Evolutionary conservation across 345 rosid species (phyloP).

Genomic region (Bruguiera sexangula): DNA sequence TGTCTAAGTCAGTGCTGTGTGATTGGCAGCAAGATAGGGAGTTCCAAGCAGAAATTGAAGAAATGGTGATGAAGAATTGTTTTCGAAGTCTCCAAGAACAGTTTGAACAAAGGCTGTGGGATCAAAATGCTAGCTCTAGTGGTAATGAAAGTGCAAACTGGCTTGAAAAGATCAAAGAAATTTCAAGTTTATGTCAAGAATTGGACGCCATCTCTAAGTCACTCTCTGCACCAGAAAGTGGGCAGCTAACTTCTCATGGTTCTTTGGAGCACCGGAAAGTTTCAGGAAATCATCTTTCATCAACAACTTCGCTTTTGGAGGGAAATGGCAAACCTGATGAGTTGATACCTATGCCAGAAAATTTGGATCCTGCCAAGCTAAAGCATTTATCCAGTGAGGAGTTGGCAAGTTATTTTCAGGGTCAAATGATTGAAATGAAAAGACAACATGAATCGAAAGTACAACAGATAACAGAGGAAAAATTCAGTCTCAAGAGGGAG

Average conservation of each 20-base stretch:
- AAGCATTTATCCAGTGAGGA: constrained; percentile 42
- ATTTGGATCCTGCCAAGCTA: constrained; percentile 39
- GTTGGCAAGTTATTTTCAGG: constrained; percentile 47
- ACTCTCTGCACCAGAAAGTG: constrained; percentile 46
- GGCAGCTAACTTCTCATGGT: constrained; percentile 38
- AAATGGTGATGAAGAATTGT: constrained; percentile 40
- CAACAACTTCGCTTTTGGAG: constrained; percentile 40
- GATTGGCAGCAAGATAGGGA: constrained; percentile 57
- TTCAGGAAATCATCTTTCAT: constrained; percentile 47
- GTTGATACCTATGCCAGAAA: constrained; percentile 43
- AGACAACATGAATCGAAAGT: constrained; percentile 58
- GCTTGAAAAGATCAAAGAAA: constrained; percentile 50
- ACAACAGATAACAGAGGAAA: constrained; percentile 58
- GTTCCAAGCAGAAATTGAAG: constrained; percentile 46
- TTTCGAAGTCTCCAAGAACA: constrained; percentile 52
- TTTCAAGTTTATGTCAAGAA: constrained; percentile 65
- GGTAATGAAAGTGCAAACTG: constrained; percentile 32
- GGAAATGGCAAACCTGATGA: constrained; percentile 65
- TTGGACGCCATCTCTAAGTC: constrained; percentile 55
- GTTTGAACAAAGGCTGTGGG: constrained; percentile 46
- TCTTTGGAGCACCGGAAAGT: constrained; percentile 59
- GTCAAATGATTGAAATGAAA: constrained; percentile 80
- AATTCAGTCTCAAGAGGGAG: constrained; percentile 55
- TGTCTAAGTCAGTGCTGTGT: constrained; percentile 35
- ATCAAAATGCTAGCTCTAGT: constrained; percentile 34